Evolutionary conservation across 2,329 filamentous ascomycete species (phyloP).

Genomic region (Teratosphaeria nubilosa): DNA sequence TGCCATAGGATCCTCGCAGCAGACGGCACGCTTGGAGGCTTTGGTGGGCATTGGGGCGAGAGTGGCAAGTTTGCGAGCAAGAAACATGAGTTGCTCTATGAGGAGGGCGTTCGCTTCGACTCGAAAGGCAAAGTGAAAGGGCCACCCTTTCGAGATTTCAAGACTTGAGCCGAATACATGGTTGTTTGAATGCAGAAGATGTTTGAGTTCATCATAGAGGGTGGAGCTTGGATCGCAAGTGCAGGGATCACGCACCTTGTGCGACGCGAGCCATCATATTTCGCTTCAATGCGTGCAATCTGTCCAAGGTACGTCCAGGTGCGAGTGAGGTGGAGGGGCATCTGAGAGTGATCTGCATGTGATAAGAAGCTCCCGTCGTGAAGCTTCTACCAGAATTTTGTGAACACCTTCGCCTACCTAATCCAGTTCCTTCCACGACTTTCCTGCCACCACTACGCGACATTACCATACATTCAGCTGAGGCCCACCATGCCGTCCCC

Average conservation of each 20-base stretch:
- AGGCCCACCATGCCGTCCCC: conserved; percentile 1
- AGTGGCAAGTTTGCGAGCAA: conserved; percentile 32
- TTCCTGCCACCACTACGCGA: neutral
- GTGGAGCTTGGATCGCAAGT: neutral
- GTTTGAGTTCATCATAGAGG: neutral
- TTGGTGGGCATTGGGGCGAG: conserved; percentile 41
- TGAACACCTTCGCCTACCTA: neutral
- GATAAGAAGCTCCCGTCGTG: neutral
- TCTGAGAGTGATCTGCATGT: conserved; percentile 1
- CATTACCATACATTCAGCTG: neutral
- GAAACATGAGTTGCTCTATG: conserved; percentile 32
- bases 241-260: neutral
- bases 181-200: neutral
- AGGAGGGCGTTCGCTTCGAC: conserved; percentile 37
- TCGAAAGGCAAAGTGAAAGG: conserved; percentile 32
- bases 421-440: neutral
- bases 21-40: conserved; percentile 37
- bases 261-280: conserved; percentile 3
- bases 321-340: neutral
- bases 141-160: conserved; percentile 23
- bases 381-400: neutral
- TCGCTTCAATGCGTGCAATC: neutral
- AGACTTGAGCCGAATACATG: neutral
- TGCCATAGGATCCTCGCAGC: conserved; percentile 31
- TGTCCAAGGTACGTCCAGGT: neutral